Evolutionary conservation across 2,329 filamentous ascomycete species (phyloP).

Genomic region (Trichoderma citrinoviride): DNA sequence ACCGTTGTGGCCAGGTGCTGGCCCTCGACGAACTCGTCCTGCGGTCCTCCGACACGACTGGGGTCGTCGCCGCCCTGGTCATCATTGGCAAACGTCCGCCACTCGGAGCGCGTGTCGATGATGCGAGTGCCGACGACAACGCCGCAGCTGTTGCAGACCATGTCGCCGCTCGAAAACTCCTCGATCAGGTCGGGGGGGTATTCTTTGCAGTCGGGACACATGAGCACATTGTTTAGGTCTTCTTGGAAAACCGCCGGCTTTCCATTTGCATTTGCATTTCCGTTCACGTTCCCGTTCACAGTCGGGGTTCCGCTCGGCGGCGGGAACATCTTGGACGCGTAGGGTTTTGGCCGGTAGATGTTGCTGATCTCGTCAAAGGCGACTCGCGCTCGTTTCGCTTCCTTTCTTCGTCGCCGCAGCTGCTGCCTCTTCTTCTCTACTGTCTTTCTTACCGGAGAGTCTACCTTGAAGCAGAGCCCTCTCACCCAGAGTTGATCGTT

Average conservation of each 20-base stretch:
- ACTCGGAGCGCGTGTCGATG: conserved; percentile 95
- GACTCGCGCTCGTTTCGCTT: conserved; percentile 37
- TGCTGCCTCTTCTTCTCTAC: conserved; percentile 36
- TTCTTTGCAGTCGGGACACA: conserved; percentile 89
- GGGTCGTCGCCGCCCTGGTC: conserved; percentile 96
- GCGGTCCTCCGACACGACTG: conserved; percentile 93
- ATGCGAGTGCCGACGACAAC: conserved; percentile 86
- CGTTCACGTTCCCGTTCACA: not conserved
- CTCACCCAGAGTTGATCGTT: conserved; percentile 42
- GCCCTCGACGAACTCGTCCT: conserved; percentile 85
- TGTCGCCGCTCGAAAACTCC: conserved; percentile 87
- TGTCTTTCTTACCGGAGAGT: conserved; percentile 26
- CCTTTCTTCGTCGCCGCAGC: conserved; percentile 35
- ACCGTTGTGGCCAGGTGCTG: conserved; percentile 87
- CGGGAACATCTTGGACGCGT: conserved; percentile 48
- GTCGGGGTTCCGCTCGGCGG: conserved; percentile 32
- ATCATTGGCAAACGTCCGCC: conserved; percentile 98
- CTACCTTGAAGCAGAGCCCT: conserved; percentile 25
- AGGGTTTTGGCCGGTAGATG: conserved; percentile 44
- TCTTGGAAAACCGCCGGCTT: conserved; percentile 59
- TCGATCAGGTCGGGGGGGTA: conserved; percentile 89
- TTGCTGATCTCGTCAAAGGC: conserved; percentile 43
- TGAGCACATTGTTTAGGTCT: conserved; percentile 80
- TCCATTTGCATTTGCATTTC: conserved; percentile 26
- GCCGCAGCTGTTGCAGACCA: conserved; percentile 89